Base-by-base conservation (phyloP, 108 stramenopile species). In the Cyclotella distinguenda region DNA sequence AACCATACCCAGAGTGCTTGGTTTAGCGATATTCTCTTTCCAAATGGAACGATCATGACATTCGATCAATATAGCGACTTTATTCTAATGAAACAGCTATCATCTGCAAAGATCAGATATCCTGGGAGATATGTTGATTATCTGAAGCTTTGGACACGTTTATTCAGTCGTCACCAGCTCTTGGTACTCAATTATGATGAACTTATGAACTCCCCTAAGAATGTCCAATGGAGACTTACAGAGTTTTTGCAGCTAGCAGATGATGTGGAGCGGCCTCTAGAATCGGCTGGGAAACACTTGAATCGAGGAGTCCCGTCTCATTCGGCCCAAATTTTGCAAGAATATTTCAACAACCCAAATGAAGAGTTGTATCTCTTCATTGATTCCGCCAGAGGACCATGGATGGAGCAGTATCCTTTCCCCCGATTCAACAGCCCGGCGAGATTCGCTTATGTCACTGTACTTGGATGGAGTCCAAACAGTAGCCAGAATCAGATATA, bases 131-230 rank as follows among this genome's bases (percentile, higher is more conserved):
- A 73, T 33, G 56, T 43, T 12, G 51, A 66, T 23, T 47, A 62
- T 33, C 46, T 73, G 27, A 57, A 48, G 40, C 18, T 19, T 32
- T 73, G 72, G 72, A 19, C 50, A 9, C 42, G 19, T 1, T 12
- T 49, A 28, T 72, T 72, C 35, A 33, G 40, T 36, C 48, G 69
- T 21, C 21, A 33, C 4, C 69, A 63, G 22, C 34, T 70, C n/a
- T 38, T 70, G 7, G 45, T 70, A 33, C 57, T 70, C 34, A 63
- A 28, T 27, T 70, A 70, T 38, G 61, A 63, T 31, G 69, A 70
- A 26, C 42, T 70, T 13, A 10, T 23, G 3, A 19, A 25, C 3
- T 16, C 62, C 22, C 52, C 51, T 7, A 9, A 34, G 1, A 53
- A 38, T 38, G 12, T 43, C 18, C 40, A 52, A 22, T 19, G 46